Conservation (phyloP, 73 alveolate genomes). For the Paramecium tetraurelia region DNA sequence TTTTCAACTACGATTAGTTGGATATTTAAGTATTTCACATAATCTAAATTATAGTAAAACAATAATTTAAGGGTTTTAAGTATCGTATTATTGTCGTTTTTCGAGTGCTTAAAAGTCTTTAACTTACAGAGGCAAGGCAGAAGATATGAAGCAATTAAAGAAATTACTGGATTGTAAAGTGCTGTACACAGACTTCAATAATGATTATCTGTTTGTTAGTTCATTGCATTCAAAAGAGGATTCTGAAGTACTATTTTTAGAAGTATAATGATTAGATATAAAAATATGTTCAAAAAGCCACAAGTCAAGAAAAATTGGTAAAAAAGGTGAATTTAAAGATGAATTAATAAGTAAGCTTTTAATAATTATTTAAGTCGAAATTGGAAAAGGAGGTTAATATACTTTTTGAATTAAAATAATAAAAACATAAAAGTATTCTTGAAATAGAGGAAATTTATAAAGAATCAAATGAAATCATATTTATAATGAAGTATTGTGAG, state of each 20-base stretch:
- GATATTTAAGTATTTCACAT: background rate
- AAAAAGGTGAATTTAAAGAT: background rate
- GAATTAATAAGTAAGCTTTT: background rate
- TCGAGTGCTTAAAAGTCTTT: background rate
- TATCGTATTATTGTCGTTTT: background rate
- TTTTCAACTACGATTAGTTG: background rate
- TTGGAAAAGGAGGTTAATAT: background rate
- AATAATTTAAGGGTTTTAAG: background rate
- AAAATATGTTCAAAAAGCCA: background rate
- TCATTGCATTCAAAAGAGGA: background rate
- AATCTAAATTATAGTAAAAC: background rate
- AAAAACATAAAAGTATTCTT: background rate
- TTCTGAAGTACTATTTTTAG: background rate
- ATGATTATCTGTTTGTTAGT: background rate
- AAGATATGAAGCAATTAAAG: background rate
- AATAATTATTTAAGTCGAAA: background rate
- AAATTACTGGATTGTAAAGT: background rate
- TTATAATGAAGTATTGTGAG: background rate
- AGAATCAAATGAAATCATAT: background rate
- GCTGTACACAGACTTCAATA: background rate
- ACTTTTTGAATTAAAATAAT: background rate
- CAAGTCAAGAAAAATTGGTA: background rate
- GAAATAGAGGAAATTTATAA: background rate
- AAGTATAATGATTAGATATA: background rate
- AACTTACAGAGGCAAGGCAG: background rate